A percentile compares a stretch with the other conserved stretches of the same genome.
Conservation (phyloP, 2,329 filamentous ascomycete genomes). For the Aspergillus sp. region DNA sequence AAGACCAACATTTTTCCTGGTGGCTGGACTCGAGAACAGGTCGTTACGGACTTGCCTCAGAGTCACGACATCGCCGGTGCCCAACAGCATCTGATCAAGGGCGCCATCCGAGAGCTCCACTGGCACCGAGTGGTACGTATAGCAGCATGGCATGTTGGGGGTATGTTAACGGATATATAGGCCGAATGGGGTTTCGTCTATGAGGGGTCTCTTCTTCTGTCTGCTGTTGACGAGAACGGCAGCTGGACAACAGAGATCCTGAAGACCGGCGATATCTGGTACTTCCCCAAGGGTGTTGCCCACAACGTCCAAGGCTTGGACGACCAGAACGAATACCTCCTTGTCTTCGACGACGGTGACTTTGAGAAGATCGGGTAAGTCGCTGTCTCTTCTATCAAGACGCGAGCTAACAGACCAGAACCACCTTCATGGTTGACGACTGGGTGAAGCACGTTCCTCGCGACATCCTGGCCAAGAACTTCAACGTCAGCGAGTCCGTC, state of each 20-base stretch:
- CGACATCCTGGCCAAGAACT: conserved; percentile 65
- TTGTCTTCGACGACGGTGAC: conserved; percentile 66
- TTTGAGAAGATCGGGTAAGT: conserved; percentile 62
- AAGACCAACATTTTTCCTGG: conserved; percentile 62
- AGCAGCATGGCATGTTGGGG: too few species aligned
- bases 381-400: background rate
- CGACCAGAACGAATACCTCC: conserved; percentile 66
- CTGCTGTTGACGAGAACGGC: conserved; percentile 64
- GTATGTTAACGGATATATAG: background rate
- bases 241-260: conserved; percentile 53
- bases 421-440: conserved; percentile 70
- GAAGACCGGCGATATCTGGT: conserved; percentile 61
- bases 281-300: conserved; percentile 65
- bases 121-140: conserved; percentile 66
- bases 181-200: conserved; percentile 26
- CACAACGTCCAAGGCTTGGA: conserved; percentile 63
- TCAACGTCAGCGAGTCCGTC: conserved; percentile 60
- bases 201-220: conserved; percentile 56
- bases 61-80: conserved; percentile 67
- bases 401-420: conserved; percentile 40
- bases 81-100: conserved; percentile 67
- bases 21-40: conserved; percentile 66
- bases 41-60: conserved; percentile 64
- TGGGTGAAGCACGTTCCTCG: conserved; percentile 64
- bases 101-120: conserved; percentile 64